Base-by-base conservation (phyloP, 2,329 filamentous ascomycete species). In the Colletotrichum scovillei region DNA sequence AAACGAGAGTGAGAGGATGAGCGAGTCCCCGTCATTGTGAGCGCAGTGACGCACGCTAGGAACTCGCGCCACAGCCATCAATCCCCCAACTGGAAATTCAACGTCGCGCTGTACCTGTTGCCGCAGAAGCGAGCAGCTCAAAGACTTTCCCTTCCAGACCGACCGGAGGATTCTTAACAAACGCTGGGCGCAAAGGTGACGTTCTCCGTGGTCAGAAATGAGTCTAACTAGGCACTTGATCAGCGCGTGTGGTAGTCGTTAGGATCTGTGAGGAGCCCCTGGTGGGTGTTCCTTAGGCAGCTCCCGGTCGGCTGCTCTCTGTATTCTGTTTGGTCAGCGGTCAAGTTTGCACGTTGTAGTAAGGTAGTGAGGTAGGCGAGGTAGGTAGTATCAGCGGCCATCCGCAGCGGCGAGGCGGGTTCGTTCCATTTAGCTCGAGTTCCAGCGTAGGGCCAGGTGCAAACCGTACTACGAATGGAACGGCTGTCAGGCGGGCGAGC, bases 401-500 rank as follows among this genome's bases (percentile, higher is more conserved):
- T 24, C 24, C 52, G 52, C 52, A 55, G 52, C 52, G 52, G n/a
- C 24, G 28, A 46, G 63, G 63, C 42, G 24, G 59, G 26, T 52
- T 24, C 19, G 59, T 22, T 30, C 46, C 49, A 46, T 55, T 22
- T 11, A 22, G 42, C 19, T 49, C 42, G 26, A 26, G 38, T 42
- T 42, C 38, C 38, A 19, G 3, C 38, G 38, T 19, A 42, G 38
- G 38, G 38, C 38, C 6, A 42, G 38, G 38, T 19, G 38, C 16
- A 42, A 8, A 16, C 38, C 38, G 38, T 42, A 42, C 38, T 19
- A 42, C 38, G 5, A 42, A 42, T 53, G 38, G 66, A 38, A 35
- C 66, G 46, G 49, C 49, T 64, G 66, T 64, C 66, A 64, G 66
- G 66, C 46, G 65, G n/a, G 19, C 24, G 12, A 11, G 11, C 16